phyloP scores from a whole-genome alignment of 2,329 filamentous ascomycete species.

The Aspergillus fructus region DNA sequence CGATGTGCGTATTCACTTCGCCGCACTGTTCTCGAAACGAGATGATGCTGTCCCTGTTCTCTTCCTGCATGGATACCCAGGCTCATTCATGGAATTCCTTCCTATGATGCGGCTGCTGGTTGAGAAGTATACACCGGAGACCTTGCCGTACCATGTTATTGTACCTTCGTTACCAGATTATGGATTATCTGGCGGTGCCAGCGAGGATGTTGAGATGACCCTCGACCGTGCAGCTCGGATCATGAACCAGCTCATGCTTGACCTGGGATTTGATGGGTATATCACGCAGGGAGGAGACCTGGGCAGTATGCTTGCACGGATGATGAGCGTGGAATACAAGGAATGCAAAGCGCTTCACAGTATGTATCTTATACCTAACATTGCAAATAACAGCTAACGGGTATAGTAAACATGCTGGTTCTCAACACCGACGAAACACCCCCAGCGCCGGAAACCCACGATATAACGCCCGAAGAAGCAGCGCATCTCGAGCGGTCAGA shows the following conservation, averaged over 20 bases:
- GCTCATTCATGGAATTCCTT: slow-evolving; percentile 34
- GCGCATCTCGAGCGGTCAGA: not conserved
- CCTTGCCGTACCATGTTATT: slow-evolving; percentile 31
- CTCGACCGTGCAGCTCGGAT: slow-evolving; percentile 26
- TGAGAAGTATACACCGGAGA: slow-evolving; percentile 25
- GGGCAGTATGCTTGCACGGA: slow-evolving; percentile 25
- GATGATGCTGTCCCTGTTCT: slow-evolving; percentile 49
- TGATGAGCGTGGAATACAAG: slow-evolving; percentile 25
- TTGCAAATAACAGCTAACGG: not conserved
- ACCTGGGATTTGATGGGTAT: slow-evolving; percentile 31
- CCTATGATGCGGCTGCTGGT: slow-evolving; percentile 29
- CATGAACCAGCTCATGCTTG: slow-evolving; percentile 30
- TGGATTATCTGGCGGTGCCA: slow-evolving; percentile 30
- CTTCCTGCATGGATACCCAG: slow-evolving; percentile 42
- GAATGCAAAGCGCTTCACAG: slow-evolving; percentile 28
- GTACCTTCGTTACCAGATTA: slow-evolving; percentile 34
- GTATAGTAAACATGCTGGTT: slow-evolving; percentile 1
- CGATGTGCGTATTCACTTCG: slow-evolving; percentile 46
- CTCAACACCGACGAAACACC: not conserved
- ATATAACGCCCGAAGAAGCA: not conserved
- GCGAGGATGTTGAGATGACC: slow-evolving; percentile 26
- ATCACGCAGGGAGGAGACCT: slow-evolving; percentile 34
- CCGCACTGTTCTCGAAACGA: slow-evolving; percentile 49
- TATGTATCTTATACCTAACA: not conserved
- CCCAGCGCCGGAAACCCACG: not conserved